A percentile compares a stretch with the other conserved stretches of the same genome.
These are phyloP conservation scores for Volvariella volvacea DNA, from an alignment of 1,284 basidiomycete species.

Conservation along the genomic window DNA sequence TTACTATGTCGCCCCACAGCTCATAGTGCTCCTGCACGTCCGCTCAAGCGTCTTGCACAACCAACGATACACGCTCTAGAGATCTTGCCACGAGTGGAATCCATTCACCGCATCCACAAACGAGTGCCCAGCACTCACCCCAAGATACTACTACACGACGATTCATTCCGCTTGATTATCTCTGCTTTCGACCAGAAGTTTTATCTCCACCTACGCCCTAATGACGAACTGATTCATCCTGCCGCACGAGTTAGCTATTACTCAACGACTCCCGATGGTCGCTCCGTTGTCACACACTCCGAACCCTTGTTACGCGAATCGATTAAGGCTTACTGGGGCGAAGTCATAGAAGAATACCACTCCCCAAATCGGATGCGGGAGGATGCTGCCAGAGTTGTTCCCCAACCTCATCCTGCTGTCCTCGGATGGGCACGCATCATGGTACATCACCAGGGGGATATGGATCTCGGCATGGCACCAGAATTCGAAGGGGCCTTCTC, in stretches of 20 bases:
- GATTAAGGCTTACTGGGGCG: constrained; percentile 61
- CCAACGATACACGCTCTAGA: constrained; percentile 55
- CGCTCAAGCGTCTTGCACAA: constrained; percentile 50
- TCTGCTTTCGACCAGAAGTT: constrained; percentile 59
- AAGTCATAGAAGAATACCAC: constrained; percentile 50
- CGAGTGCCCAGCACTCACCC: constrained; percentile 21
- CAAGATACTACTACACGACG: constrained; percentile 45
- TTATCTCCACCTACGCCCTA: constrained; percentile 66
- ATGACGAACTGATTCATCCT: constrained; percentile 72
- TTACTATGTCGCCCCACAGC: constrained; percentile 26
- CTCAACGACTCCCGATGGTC: constrained; percentile 38
- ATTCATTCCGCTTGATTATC: constrained; percentile 60
- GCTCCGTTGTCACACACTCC: constrained; percentile 37
- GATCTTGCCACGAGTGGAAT: constrained; percentile 50
- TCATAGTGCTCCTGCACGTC: constrained; percentile 44
- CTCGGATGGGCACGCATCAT: constrained; percentile 71
- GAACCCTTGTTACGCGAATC: constrained; percentile 48
- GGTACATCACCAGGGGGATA: constrained; percentile 60
- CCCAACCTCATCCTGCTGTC: constrained; percentile 35
- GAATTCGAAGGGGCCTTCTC: constrained; percentile 76
- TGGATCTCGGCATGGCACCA: constrained; percentile 37
- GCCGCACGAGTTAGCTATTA: constrained; percentile 65
- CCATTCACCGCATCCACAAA: constrained; percentile 24
- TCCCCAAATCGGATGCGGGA: constrained; percentile 50
- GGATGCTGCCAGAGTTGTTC: constrained; percentile 46